These are phyloP conservation scores for Lavandula angustifolia DNA, from an alignment of 257 asterid species.

Conservation along the genomic window DNA sequence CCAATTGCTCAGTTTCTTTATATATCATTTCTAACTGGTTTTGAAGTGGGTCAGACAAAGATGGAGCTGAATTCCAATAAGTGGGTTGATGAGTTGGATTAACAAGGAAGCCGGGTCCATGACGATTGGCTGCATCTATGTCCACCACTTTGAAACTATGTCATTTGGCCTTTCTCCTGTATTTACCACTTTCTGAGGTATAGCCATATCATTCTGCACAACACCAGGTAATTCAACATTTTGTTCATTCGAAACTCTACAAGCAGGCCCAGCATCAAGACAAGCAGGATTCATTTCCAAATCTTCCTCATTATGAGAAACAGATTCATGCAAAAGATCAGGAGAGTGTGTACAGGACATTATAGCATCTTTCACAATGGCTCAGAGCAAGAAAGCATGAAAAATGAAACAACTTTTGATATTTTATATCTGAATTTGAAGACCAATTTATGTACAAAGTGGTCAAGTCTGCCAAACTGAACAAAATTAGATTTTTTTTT, in stretches of 20 bases:
- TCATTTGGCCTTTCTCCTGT: constrained; percentile 36
- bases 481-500: constrained; percentile 7
- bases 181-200: constrained; percentile 3
- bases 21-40: constrained; percentile 46
- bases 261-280: constrained; percentile 28
- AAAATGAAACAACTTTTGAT: background rate
- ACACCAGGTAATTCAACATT: constrained; percentile 23
- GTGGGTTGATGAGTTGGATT: constrained; percentile 39
- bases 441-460: constrained; percentile 9
- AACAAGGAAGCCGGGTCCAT: constrained; percentile 23
- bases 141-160: constrained; percentile 32
- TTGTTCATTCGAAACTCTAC: constrained; percentile 22
- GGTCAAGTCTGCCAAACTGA: background rate
- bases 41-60: constrained; percentile 51
- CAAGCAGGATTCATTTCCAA: constrained; percentile 31
- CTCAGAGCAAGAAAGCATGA: background rate
- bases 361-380: background rate
- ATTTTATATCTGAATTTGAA: background rate
- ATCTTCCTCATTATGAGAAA: constrained; percentile 35
- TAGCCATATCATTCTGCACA: constrained; percentile 24
- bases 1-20: constrained; percentile 45
- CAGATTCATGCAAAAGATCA: constrained; percentile 32
- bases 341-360: background rate
- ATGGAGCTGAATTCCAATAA: background rate
- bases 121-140: constrained; percentile 31